A percentile compares a stretch with the other conserved stretches of the same genome.
Conservation (phyloP, 805 yeast genomes). For the Vanderwaltozyma verrucispora region DNA sequence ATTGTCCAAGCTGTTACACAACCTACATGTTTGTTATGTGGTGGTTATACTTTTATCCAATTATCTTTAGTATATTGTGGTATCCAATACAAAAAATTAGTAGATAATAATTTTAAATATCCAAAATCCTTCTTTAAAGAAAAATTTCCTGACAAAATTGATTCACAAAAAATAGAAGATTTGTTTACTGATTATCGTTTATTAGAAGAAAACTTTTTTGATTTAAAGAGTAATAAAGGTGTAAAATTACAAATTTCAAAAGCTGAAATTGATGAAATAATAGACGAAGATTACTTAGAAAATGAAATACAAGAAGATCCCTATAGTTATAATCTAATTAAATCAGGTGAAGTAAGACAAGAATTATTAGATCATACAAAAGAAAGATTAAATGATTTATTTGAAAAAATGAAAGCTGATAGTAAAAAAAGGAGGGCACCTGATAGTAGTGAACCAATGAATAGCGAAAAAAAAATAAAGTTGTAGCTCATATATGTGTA, state of each 20-base stretch:
- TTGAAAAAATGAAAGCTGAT: slow-evolving; percentile 14
- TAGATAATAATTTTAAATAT: slow-evolving; percentile 20
- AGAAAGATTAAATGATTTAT: slow-evolving; percentile 17
- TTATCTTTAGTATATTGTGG: slow-evolving; percentile 25
- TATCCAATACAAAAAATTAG: slow-evolving; percentile 18
- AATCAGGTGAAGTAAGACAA: slow-evolving; percentile 23
- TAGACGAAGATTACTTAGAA: slow-evolving; percentile 14
- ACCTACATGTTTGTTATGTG: slow-evolving; percentile 27
- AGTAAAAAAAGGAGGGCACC: slow-evolving; percentile 13
- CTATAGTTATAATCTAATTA: slow-evolving; percentile 17
- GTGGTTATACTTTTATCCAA: slow-evolving; percentile 25
- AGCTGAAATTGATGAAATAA: slow-evolving; percentile 15
- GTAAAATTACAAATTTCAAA: slow-evolving; percentile 19
- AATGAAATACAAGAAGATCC: background rate
- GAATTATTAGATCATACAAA: slow-evolving; percentile 23
- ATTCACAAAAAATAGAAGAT: slow-evolving; percentile 15
- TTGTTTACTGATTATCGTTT: slow-evolving; percentile 22
- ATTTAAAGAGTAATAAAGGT: slow-evolving; percentile 27
- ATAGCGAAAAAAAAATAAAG: slow-evolving; percentile 11
- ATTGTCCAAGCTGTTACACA: slow-evolving; percentile 30
- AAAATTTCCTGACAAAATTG: slow-evolving; percentile 18
- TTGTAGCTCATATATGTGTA: background rate
- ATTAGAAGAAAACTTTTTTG: slow-evolving; percentile 27
- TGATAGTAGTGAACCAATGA: slow-evolving; percentile 5
- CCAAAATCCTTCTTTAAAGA: slow-evolving; percentile 24